These are phyloP conservation scores for Inga leiocalycina DNA, from an alignment of 306 rosid species.

Conservation along the genomic window DNA sequence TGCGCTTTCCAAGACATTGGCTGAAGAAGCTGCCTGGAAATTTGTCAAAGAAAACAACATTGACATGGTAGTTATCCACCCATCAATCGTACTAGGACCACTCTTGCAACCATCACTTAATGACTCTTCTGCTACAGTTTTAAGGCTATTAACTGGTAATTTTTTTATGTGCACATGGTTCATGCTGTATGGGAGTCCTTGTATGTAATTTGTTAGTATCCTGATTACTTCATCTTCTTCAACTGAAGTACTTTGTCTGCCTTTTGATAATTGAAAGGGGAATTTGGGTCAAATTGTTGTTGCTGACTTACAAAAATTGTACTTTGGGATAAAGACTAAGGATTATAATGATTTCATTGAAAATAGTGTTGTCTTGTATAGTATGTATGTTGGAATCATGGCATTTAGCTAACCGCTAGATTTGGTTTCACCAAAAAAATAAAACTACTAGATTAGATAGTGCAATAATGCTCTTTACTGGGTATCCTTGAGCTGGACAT, in stretches of 20 bases:
- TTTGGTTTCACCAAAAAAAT: too few relatives aligned
- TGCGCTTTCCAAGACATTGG: slow-evolving; percentile 79
- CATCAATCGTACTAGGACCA: slow-evolving; percentile 77
- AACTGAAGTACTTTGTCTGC: not conserved
- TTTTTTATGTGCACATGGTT: not conserved
- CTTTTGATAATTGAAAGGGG: not conserved
- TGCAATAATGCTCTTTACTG: too few relatives aligned
- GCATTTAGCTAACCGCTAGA: too few relatives aligned
- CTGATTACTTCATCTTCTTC: not conserved
- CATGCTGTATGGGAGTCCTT: not conserved
- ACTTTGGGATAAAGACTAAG: not conserved
- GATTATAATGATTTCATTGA: not conserved
- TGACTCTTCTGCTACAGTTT: slow-evolving; percentile 59
- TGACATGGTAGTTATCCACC: slow-evolving; percentile 73
- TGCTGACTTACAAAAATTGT: not conserved
- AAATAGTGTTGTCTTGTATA: not conserved
- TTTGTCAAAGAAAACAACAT: slow-evolving; percentile 69
- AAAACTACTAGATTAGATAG: too few relatives aligned
- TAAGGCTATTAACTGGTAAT: slow-evolving; percentile 66
- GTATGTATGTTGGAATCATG: not conserved
- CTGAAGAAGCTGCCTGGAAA: slow-evolving; percentile 88
- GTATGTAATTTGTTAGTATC: slow-evolving; percentile 14
- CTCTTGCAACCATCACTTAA: slow-evolving; percentile 83
- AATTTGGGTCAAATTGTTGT: not conserved
- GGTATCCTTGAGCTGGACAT: not conserved